Evolutionary conservation across 2,329 filamentous ascomycete genomes (phyloP), one percentile per base, ranked within the genome.

Genomic region (Pseudogymnoascus pannorum): DNA sequence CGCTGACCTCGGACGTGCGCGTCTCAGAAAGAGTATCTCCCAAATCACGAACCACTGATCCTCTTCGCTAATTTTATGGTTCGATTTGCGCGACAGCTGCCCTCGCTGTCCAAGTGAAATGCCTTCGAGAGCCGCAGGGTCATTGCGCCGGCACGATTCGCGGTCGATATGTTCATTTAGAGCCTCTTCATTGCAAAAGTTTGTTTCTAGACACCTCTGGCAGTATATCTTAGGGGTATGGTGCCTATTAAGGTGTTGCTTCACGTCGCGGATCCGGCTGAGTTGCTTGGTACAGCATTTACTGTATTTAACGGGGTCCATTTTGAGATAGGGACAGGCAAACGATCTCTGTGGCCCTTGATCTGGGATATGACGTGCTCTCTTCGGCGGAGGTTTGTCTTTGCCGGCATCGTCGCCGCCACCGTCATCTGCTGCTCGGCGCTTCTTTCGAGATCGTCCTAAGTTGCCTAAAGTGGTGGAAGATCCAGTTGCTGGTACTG

Each of bases 41-140:
- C 63, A 64, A 20, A 64, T 63, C n/a, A n/a, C 57, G 14, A 48
- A 64, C 63, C 63, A 64, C 35, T 64, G 63, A 5, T 59, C 20
- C 38, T 60, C 61, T 61, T 58, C 24, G 40, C 14, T 54, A 3
- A 40, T 9, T 24, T 58, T 57, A 5, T 42, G 6, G 6, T 60
- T 58, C 14, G 61, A 63, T 40, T 64, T 64, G 18, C 59, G 22
- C 8, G 20, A n/a, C 4, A 64, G 59, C 31, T 54, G 26, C 6
- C 8, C 12, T 11, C 20, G 57, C 36, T 64, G 57, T 8, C 54
- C 16, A 36, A 42, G 40, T 12, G 60, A 62, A 14, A 64, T 60
- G 11, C 48, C 60, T 1, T 58, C 26, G 14, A 60, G 14, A 18
- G 60, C 22, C 29, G 38, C 11, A 8, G 36, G n/a, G 7, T 29